phyloP scores from a whole-genome alignment of 192 early-diverging fungal genomes.

The Glomus cerebriforme region DNA sequence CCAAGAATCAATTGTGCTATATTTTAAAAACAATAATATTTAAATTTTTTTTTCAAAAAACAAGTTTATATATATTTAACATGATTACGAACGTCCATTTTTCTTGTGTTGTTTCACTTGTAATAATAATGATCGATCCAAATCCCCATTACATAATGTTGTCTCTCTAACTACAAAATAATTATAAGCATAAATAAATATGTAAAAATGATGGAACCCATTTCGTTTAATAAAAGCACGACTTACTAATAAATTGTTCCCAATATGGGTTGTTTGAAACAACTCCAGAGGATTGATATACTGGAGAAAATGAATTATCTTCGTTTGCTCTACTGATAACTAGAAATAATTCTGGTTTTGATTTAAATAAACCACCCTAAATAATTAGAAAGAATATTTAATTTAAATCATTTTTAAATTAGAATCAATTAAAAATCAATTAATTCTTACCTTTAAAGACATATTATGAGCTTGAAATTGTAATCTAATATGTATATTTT shows the following conservation, averaged over 20 bases:
- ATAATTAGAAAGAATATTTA: neutral
- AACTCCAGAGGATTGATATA: slow-evolving; percentile 34
- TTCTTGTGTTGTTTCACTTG: slow-evolving; percentile 38
- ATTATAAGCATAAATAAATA: neutral
- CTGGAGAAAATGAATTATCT: slow-evolving; percentile 38
- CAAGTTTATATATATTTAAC: neutral
- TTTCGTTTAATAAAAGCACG: neutral
- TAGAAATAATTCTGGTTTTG: slow-evolving; percentile 36
- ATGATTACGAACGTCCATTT: slow-evolving; percentile 33
- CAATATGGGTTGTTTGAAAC: slow-evolving; percentile 32
- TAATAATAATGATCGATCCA: slow-evolving; percentile 31
- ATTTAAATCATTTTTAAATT: neutral
- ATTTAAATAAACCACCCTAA: slow-evolving; percentile 32
- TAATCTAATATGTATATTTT: slow-evolving; percentile 33
- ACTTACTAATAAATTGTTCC: slow-evolving; percentile 35
- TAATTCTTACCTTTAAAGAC: slow-evolving; percentile 30
- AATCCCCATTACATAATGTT: slow-evolving; percentile 40
- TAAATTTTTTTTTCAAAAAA: neutral
- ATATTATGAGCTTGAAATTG: slow-evolving; percentile 40
- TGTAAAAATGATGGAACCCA: neutral
- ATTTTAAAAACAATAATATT: neutral
- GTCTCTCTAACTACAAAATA: slow-evolving; percentile 20
- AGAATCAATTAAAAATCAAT: neutral
- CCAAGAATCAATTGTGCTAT: slow-evolving; percentile 3
- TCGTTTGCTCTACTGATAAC: slow-evolving; percentile 44